Percentiles rank a stretch among this genome's conserved stretches.
Evolutionary conservation across 2,329 filamentous ascomycete species (phyloP).

Genomic region (Chaetomium olivaceum): DNA sequence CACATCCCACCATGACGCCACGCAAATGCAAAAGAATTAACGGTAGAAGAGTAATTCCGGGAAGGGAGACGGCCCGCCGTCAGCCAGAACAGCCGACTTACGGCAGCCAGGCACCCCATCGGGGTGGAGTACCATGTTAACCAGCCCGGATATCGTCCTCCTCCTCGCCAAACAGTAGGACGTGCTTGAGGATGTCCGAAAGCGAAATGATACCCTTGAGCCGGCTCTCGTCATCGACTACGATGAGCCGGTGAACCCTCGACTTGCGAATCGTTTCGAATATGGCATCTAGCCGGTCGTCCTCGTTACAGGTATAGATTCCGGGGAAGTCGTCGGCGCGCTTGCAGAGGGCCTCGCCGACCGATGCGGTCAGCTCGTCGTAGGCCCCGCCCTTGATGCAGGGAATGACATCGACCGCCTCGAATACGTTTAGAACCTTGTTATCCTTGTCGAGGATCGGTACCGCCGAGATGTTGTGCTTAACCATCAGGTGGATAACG

Average conservation of each 20-base stretch:
- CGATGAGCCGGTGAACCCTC: slow-evolving; percentile 86
- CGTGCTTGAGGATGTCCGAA: slow-evolving; percentile 95
- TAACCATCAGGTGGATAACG: slow-evolving; percentile 90
- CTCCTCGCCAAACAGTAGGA: slow-evolving; percentile 77
- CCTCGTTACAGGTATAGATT: slow-evolving; percentile 91
- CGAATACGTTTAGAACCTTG: slow-evolving; percentile 90
- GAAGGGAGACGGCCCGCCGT: slow-evolving; percentile 1
- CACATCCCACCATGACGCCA: slow-evolving; percentile 33
- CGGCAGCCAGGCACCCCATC: slow-evolving; percentile 1
- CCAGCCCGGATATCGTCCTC: slow-evolving; percentile 42
- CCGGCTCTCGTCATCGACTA: slow-evolving; percentile 85
- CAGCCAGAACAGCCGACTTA: slow-evolving; percentile 10
- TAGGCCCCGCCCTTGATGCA: slow-evolving; percentile 93
- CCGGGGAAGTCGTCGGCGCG: slow-evolving; percentile 89
- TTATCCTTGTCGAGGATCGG: slow-evolving; percentile 82
- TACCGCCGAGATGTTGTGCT: slow-evolving; percentile 90
- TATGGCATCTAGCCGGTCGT: slow-evolving; percentile 90
- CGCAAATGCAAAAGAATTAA: slow-evolving; percentile 33
- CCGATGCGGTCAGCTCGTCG: slow-evolving; percentile 81
- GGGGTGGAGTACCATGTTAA: slow-evolving; percentile 11
- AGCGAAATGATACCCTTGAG: slow-evolving; percentile 88
- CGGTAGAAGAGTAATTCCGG: slow-evolving; percentile 8
- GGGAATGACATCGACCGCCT: slow-evolving; percentile 94
- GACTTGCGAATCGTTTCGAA: slow-evolving; percentile 97
- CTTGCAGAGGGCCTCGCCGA: slow-evolving; percentile 86